phyloP scores from a whole-genome alignment of 495 filamentous ascomycete species.

The Penicillium manginii region DNA sequence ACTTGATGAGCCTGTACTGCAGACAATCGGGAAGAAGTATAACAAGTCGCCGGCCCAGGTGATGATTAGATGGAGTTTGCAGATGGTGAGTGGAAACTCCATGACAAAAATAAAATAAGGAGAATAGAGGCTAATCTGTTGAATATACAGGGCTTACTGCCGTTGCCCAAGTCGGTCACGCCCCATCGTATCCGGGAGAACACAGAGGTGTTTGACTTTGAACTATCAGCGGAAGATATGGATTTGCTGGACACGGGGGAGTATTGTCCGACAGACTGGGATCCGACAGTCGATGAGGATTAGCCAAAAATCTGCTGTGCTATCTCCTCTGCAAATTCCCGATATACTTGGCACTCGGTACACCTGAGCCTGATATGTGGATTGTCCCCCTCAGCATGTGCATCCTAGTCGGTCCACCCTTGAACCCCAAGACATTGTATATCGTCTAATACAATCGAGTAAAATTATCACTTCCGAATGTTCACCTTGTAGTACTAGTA shows the following conservation, averaged over 20 bases:
- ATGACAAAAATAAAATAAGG: neutral
- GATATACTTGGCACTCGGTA: no score
- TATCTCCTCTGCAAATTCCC: neutral
- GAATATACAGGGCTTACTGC: conserved; percentile 54
- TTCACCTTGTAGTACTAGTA: no score
- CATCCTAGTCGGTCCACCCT: no score
- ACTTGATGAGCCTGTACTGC: conserved; percentile 62
- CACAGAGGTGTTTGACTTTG: conserved; percentile 79
- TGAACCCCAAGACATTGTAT: no score
- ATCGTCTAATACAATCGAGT: no score
- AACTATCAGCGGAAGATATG: conserved; percentile 66
- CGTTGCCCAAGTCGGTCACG: conserved; percentile 66
- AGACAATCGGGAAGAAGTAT: conserved; percentile 67
- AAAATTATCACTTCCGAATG: no score
- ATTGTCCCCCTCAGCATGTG: no score
- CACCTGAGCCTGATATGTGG: no score
- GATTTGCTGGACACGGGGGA: conserved; percentile 56
- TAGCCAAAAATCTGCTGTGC: conserved; percentile 16
- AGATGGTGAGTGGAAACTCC: conserved; percentile 52
- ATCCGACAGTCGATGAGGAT: conserved; percentile 59
- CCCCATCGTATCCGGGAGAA: conserved; percentile 69
- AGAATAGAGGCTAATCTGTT: neutral
- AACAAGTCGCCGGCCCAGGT: conserved; percentile 77
- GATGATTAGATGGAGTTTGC: conserved; percentile 81
- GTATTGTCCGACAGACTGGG: conserved; percentile 64